A percentile compares a stretch with the other conserved stretches of the same genome.
These are phyloP conservation scores for Fomitiporia mediterranea DNA, from an alignment of 1,284 basidiomycete genomes.

Conservation along the genomic window DNA sequence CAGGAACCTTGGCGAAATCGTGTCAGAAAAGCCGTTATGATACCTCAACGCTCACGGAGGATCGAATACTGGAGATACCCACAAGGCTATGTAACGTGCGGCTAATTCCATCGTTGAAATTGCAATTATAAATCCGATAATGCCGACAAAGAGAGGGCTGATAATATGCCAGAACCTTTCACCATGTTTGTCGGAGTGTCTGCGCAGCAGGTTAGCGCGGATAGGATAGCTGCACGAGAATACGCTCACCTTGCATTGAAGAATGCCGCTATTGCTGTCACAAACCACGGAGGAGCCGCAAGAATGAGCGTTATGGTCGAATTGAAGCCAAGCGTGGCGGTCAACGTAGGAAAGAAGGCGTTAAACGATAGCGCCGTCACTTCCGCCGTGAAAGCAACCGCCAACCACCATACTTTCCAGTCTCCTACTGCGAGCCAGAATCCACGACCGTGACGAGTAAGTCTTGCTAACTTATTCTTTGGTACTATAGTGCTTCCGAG, in stretches of 20 bases:
- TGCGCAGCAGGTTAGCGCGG: conserved; percentile 4
- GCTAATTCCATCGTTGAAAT: conserved; percentile 36
- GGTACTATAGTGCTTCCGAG: too few species aligned
- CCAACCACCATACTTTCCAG: conserved; percentile 36
- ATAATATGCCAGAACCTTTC: conserved; percentile 39
- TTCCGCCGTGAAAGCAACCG: conserved; percentile 20
- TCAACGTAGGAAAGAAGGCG: conserved; percentile 31
- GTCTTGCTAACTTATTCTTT: background rate
- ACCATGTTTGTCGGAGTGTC: conserved; percentile 32
- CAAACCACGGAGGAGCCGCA: conserved; percentile 24
- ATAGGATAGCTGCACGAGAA: too few species aligned
- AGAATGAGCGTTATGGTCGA: conserved; percentile 26
- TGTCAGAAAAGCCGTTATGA: too few species aligned
- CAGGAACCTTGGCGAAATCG: too few species aligned
- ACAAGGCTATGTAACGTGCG: conserved; percentile 38
- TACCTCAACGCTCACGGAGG: too few species aligned
- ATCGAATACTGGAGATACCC: conserved; percentile 21
- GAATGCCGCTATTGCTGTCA: conserved; percentile 17
- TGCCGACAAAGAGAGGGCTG: conserved; percentile 31
- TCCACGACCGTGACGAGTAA: conserved; percentile 22
- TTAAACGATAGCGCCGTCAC: conserved; percentile 29
- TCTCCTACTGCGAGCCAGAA: conserved; percentile 36
- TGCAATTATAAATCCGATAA: conserved; percentile 40
- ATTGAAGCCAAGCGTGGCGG: conserved; percentile 25
- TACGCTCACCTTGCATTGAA: conserved; percentile 15